Evolutionary conservation across 2,329 filamentous ascomycete species (phyloP).

Genomic region (Cadophora sp.): DNA sequence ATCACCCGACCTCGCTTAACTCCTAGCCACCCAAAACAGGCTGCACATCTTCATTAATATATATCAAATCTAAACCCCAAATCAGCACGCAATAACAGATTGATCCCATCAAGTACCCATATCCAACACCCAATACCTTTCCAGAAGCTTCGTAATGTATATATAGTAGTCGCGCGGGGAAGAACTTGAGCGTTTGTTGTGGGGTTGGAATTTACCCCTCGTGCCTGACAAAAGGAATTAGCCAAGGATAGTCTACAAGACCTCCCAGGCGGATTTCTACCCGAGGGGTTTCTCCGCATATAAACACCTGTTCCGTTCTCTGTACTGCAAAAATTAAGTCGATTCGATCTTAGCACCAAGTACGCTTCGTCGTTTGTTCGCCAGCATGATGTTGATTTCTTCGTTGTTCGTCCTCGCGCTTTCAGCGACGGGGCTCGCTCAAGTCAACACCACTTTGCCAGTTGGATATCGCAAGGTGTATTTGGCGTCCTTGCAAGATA

Average conservation of each 20-base stretch:
- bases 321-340: background rate
- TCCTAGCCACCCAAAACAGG: background rate
- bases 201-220: constrained; percentile 2
- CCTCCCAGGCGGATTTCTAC: background rate
- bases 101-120: background rate
- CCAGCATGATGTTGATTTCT: constrained; percentile 26
- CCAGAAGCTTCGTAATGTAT: background rate
- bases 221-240: constrained; percentile 2
- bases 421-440: constrained; percentile 23
- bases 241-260: background rate
- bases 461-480: constrained; percentile 30
- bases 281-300: background rate
- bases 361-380: background rate
- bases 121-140: background rate
- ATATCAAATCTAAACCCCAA: background rate
- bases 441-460: constrained; percentile 15
- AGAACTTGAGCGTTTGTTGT: background rate
- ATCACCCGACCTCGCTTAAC: constrained; percentile 12
- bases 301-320: background rate
- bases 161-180: background rate
- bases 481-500: constrained; percentile 29
- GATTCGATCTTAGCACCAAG: background rate
- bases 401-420: constrained; percentile 27
- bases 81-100: background rate
- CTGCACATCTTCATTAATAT: background rate